Percentiles rank a stretch among this genome's conserved stretches.
Conservation (phyloP, 306 rosid genomes). For the Rosa rugosa region DNA sequence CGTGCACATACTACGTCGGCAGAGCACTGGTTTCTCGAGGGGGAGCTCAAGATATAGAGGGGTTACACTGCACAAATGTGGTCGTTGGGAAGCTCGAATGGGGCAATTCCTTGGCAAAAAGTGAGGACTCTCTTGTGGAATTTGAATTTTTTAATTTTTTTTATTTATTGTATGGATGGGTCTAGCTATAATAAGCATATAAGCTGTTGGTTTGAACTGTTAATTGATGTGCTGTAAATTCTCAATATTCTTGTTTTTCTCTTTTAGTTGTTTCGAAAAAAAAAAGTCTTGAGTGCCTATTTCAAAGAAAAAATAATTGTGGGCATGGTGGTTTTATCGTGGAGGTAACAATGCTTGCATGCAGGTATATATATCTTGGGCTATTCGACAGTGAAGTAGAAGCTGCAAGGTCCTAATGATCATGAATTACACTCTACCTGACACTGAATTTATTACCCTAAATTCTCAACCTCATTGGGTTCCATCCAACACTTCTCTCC, state of each 20-base stretch:
- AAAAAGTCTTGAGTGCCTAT: constrained; percentile 56
- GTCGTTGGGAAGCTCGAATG: constrained; percentile 99
- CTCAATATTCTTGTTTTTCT: constrained; percentile 34
- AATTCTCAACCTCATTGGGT: constrained; percentile 72
- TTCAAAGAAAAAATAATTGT: constrained; percentile 60
- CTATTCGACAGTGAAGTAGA: constrained; percentile 99
- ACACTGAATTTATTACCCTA: constrained; percentile 66
- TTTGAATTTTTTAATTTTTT: constrained; percentile 6
- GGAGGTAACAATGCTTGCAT: constrained; percentile 89
- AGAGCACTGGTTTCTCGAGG: constrained; percentile 94
- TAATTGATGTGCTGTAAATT: constrained; percentile 40
- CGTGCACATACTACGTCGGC: constrained; percentile 95
- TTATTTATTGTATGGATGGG: constrained; percentile 13
- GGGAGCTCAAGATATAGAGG: constrained; percentile 97
- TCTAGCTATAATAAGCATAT: constrained; percentile 28
- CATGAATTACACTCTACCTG: constrained; percentile 83
- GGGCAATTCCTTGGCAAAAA: constrained; percentile 99
- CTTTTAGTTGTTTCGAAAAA: constrained; percentile 56
- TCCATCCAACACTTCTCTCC: constrained; percentile 72
- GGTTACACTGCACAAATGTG: constrained; percentile 98
- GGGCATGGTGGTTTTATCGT: constrained; percentile 79
- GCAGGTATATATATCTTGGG: constrained; percentile 99
- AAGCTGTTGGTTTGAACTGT: constrained; percentile 34
- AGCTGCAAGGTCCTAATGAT: constrained; percentile 99
- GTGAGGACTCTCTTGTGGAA: constrained; percentile 62